Conservation (phyloP, 371 early-diverging fungal genomes). For the Mortierella sp. region DNA sequence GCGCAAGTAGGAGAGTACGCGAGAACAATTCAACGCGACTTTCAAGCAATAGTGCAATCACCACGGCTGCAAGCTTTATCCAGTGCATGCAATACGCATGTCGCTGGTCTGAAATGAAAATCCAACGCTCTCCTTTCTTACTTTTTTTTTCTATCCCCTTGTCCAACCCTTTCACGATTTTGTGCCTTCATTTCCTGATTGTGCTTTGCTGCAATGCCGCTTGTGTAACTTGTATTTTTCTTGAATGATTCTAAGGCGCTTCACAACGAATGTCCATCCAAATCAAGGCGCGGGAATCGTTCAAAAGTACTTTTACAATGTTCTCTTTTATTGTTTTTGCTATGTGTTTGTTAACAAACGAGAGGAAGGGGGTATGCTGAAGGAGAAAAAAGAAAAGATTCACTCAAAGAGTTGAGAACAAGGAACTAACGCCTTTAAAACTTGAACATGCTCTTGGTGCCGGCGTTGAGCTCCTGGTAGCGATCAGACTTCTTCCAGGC, state of each 20-base stretch:
- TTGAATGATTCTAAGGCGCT: no score
- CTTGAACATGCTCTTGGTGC: slow-evolving; percentile 27
- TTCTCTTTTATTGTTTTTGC: background rate
- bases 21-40: background rate
- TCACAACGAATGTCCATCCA: background rate
- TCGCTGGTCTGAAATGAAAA: background rate
- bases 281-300: background rate
- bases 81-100: background rate
- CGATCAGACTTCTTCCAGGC: slow-evolving; percentile 21
- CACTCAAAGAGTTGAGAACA: background rate
- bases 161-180: background rate
- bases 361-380: background rate
- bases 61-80: background rate
- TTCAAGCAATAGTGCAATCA: background rate
- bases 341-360: background rate
- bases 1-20: no score
- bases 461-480: slow-evolving; percentile 26
- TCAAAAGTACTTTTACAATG: background rate
- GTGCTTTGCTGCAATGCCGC: background rate
- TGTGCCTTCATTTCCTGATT: background rate
- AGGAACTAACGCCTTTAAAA: background rate
- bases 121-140: background rate
- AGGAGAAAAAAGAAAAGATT: background rate
- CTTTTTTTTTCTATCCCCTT: background rate
- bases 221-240: background rate